These are phyloP conservation scores for Aureobasidium sp. DNA, from an alignment of 2,329 filamentous ascomycete genomes.

Conservation along the genomic window DNA sequence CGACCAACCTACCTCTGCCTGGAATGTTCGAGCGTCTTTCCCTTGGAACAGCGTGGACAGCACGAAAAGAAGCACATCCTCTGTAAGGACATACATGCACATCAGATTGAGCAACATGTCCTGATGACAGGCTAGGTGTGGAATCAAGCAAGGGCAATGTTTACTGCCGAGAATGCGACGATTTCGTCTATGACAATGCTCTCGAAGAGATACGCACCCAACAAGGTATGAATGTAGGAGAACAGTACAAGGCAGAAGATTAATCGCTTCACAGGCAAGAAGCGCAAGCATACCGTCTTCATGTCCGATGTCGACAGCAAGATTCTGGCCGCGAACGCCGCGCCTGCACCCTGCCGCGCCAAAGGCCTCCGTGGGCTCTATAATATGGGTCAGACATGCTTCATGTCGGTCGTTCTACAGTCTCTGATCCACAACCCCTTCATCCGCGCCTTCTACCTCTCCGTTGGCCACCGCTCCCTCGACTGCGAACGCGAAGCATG, in stretches of 20 bases:
- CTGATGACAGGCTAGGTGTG: slow-evolving; percentile 49
- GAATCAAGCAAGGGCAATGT: slow-evolving; percentile 69
- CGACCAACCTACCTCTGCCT: slow-evolving; percentile 55
- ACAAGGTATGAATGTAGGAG: slow-evolving; percentile 48
- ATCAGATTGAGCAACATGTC: neutral
- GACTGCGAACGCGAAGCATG: slow-evolving; percentile 59
- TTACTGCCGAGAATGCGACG: slow-evolving; percentile 75
- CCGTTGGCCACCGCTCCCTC: slow-evolving; percentile 74
- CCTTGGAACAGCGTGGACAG: slow-evolving; percentile 56
- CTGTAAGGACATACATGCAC: slow-evolving; percentile 44
- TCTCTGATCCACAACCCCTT: slow-evolving; percentile 90
- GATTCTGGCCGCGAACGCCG: slow-evolving; percentile 72
- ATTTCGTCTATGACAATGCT: slow-evolving; percentile 76
- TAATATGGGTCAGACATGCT: slow-evolving; percentile 97
- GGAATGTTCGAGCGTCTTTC: slow-evolving; percentile 64
- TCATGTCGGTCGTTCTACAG: slow-evolving; percentile 93
- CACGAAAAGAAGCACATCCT: slow-evolving; percentile 70
- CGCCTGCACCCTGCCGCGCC: slow-evolving; percentile 72
- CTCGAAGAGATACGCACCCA: slow-evolving; percentile 67
- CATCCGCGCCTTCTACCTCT: slow-evolving; percentile 84
- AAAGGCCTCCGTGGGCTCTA: slow-evolving; percentile 87
- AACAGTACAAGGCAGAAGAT: slow-evolving; percentile 25
- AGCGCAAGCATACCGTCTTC: slow-evolving; percentile 51
- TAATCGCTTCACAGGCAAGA: slow-evolving; percentile 41
- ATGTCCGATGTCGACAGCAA: slow-evolving; percentile 63